A percentile compares a stretch with the other conserved stretches of the same genome.
These are phyloP conservation scores for Chaetomium globosum DNA, from an alignment of 2,329 filamentous ascomycete genomes.

Conservation along the genomic window DNA sequence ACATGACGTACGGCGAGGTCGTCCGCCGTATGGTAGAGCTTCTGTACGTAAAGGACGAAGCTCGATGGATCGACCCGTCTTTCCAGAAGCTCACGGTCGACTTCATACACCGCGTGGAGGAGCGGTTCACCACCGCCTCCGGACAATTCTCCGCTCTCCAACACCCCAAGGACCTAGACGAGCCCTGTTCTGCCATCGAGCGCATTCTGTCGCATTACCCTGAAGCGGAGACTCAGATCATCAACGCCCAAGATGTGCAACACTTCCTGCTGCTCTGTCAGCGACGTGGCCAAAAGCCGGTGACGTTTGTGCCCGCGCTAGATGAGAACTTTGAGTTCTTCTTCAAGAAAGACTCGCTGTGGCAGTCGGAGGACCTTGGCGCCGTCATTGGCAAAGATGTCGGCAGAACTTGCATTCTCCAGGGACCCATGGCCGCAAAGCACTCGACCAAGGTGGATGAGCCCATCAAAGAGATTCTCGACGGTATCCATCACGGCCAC, in stretches of 20 bases:
- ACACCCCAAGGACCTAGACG: slow-evolving; percentile 82
- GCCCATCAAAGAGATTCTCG: slow-evolving; percentile 91
- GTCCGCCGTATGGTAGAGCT: slow-evolving; percentile 84
- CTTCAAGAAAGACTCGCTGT: slow-evolving; percentile 99
- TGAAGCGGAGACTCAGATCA: slow-evolving; percentile 84
- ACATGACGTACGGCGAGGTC: slow-evolving; percentile 94
- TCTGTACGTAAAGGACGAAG: slow-evolving; percentile 88
- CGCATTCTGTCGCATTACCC: slow-evolving; percentile 81
- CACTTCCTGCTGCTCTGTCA: slow-evolving; percentile 93
- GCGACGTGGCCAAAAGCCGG: slow-evolving; percentile 90
- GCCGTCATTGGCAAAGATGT: slow-evolving; percentile 96
- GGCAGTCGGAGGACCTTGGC: slow-evolving; percentile 97
- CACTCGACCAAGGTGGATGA: slow-evolving; percentile 90
- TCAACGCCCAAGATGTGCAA: slow-evolving; percentile 97
- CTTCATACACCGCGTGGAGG: slow-evolving; percentile 95
- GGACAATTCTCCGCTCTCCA: slow-evolving; percentile 82
- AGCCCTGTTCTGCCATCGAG: slow-evolving; percentile 77
- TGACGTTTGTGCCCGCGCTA: slow-evolving; percentile 91
- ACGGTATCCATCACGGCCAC: slow-evolving; percentile 85
- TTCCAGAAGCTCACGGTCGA: slow-evolving; percentile 83
- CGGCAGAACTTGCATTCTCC: slow-evolving; percentile 90
- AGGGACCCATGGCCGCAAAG: slow-evolving; percentile 88
- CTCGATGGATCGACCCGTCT: slow-evolving; percentile 87
- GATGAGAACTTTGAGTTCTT: slow-evolving; percentile 98
- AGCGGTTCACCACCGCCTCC: slow-evolving; percentile 78